Conservation (phyloP, 2,329 filamentous ascomycete species). For the Clarireedia hainanense region DNA sequence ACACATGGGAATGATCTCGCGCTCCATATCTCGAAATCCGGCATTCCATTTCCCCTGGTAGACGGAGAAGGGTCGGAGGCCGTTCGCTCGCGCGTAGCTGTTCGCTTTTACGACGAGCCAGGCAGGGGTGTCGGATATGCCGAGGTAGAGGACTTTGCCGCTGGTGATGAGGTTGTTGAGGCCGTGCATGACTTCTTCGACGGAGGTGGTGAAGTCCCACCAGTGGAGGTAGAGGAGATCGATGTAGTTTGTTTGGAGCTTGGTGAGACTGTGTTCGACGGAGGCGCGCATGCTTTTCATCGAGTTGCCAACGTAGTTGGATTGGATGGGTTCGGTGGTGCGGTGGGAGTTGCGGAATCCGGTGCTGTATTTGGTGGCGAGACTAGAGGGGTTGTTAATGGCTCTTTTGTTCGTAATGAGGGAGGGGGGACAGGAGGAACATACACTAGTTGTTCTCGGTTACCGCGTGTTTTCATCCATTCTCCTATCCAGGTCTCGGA, state of each 20-base stretch:
- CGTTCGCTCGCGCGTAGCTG: constrained; percentile 61
- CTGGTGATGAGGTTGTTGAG: constrained; percentile 51
- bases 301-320: constrained; percentile 51
- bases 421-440: too few species aligned
- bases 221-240: constrained; percentile 58
- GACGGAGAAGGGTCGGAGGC: constrained; percentile 59
- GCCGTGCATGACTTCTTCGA: constrained; percentile 61
- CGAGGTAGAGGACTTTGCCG: constrained; percentile 63
- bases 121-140: constrained; percentile 60
- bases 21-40: constrained; percentile 54
- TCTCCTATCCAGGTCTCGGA: constrained; percentile 61
- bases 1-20: constrained; percentile 53
- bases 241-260: constrained; percentile 61
- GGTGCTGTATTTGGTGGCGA: constrained; percentile 52
- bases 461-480: constrained; percentile 58
- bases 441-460: constrained; percentile 53
- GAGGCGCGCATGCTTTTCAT: constrained; percentile 52
- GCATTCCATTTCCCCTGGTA: constrained; percentile 61
- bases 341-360: constrained; percentile 25
- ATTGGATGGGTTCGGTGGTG: constrained; percentile 24
- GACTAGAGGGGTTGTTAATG: constrained; percentile 10
- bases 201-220: constrained; percentile 61
- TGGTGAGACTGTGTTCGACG: constrained; percentile 47
- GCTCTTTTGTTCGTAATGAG: too few species aligned
- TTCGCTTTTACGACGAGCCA: constrained; percentile 62